phyloP scores from a whole-genome alignment of 2,329 filamentous ascomycete genomes.

The Pezicula radicicola region DNA sequence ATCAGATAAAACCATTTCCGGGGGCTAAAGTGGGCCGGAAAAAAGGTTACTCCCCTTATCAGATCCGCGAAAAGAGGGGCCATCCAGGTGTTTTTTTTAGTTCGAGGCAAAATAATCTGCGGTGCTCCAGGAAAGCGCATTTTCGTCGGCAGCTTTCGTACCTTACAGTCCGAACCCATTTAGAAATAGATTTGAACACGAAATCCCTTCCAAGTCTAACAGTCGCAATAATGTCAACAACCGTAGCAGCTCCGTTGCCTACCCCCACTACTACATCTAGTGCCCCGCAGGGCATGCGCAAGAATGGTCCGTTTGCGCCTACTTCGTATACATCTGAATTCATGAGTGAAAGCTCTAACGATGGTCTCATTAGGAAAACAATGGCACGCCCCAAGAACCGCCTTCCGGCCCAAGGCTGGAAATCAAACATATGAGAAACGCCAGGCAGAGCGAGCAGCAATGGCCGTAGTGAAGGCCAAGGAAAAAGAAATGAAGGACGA shows the following conservation, averaged over 20 bases:
- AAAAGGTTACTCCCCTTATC: neutral
- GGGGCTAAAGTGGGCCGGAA: neutral
- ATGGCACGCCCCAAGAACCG: slow-evolving; percentile 81
- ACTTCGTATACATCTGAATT: neutral
- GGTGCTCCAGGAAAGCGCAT: too few species aligned
- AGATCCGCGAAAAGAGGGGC: neutral
- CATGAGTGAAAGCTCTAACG: neutral
- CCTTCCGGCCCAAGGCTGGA: slow-evolving; percentile 80
- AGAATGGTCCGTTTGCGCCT: slow-evolving; percentile 62
- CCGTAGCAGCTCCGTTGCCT: slow-evolving; percentile 9
- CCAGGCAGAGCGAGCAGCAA: slow-evolving; percentile 63
- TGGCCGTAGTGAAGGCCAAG: slow-evolving; percentile 80
- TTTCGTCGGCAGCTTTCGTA: too few species aligned
- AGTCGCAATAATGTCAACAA: slow-evolving; percentile 19
- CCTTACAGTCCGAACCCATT: too few species aligned
- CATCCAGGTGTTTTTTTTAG: neutral
- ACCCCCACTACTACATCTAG: slow-evolving; percentile 2
- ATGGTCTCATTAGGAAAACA: slow-evolving; percentile 70
- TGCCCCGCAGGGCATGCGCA: slow-evolving; percentile 60
- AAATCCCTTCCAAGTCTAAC: too few species aligned
- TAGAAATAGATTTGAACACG: too few species aligned
- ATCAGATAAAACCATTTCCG: neutral
- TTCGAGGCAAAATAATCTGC: neutral
- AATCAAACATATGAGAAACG: slow-evolving; percentile 78
- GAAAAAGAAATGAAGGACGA: slow-evolving; percentile 96